phyloP scores from a whole-genome alignment of 164 flowering plant species.

The Liquidambar formosana region DNA sequence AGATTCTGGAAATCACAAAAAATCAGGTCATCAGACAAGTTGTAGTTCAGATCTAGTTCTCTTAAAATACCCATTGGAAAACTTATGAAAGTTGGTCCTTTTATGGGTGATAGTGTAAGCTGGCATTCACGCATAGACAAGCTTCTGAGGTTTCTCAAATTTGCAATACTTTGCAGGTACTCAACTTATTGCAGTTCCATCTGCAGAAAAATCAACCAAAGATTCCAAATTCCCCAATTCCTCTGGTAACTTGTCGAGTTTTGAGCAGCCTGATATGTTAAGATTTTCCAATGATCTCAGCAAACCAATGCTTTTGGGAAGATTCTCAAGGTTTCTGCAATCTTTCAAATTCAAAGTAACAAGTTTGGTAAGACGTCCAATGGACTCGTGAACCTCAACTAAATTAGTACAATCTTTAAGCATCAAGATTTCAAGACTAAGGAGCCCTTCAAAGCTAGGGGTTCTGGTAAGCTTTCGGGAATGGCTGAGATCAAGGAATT shows the following conservation, averaged over 20 bases:
- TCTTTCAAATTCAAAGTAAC: too few species aligned
- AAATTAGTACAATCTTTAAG: conserved; percentile 16
- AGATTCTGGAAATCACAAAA: neutral
- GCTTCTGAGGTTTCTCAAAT: too few species aligned
- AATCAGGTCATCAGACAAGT: too few species aligned
- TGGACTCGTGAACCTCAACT: conserved; percentile 1
- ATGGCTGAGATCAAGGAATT: too few species aligned
- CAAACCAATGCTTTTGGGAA: conserved; percentile 1
- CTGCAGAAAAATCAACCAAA: neutral
- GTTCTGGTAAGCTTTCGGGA: conserved; percentile 5
- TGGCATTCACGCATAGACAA: too few species aligned
- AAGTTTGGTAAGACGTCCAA: too few species aligned
- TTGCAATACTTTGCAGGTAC: neutral
- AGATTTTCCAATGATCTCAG: conserved; percentile 6
- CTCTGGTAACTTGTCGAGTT: conserved; percentile 6
- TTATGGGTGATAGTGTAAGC: too few species aligned
- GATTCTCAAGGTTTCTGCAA: conserved; percentile 10
- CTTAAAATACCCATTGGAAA: too few species aligned
- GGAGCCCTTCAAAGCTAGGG: conserved; percentile 12
- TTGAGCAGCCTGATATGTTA: conserved; percentile 9
- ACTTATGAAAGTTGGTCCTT: too few species aligned
- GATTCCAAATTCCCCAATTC: neutral
- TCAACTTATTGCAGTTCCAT: neutral
- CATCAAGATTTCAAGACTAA: conserved; percentile 12
- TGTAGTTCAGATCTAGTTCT: too few species aligned